Conservation (phyloP, 1,139 yeast species). For the Debaryomyces sp. region DNA sequence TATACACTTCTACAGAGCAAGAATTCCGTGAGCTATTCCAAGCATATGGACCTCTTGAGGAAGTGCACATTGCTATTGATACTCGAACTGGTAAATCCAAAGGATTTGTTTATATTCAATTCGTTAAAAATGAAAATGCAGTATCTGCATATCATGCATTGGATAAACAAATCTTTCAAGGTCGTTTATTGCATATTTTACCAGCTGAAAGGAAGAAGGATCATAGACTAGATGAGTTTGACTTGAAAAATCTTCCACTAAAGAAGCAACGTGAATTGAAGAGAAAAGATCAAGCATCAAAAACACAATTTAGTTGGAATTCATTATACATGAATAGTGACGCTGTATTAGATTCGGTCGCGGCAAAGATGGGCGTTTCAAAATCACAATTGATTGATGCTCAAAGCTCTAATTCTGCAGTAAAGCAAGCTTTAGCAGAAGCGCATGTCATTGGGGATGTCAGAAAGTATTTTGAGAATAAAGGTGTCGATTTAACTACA, state of each 20-base stretch:
- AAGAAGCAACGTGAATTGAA: constrained; percentile 88
- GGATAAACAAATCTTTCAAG: constrained; percentile 92
- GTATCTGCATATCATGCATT: constrained; percentile 68
- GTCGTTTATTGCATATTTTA: constrained; percentile 85
- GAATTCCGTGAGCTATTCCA: constrained; percentile 68
- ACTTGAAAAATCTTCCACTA: constrained; percentile 83
- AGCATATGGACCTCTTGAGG: constrained; percentile 62
- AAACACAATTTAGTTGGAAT: constrained; percentile 92
- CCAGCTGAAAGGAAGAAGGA: constrained; percentile 83
- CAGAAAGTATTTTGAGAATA: constrained; percentile 77
- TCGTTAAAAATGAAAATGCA: constrained; percentile 68
- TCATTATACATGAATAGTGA: constrained; percentile 88
- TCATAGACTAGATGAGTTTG: constrained; percentile 85
- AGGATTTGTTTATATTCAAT: constrained; percentile 89
- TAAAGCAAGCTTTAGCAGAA: constrained; percentile 97
- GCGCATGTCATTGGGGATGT: constrained; percentile 94
- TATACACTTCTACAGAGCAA: constrained; percentile 76
- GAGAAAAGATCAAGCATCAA: constrained; percentile 81
- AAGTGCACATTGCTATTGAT: constrained; percentile 90
- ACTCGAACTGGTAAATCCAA: constrained; percentile 88
- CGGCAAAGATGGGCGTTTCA: constrained; percentile 76
- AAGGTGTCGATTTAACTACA: constrained; percentile 80
- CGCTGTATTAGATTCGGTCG: constrained; percentile 91
- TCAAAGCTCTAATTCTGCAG: constrained; percentile 84
- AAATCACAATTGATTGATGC: constrained; percentile 89